Percentiles rank a stretch among this genome's conserved stretches.
phyloP scores from a whole-genome alignment of 2,329 filamentous ascomycete genomes.

The Cercospora zeina region DNA sequence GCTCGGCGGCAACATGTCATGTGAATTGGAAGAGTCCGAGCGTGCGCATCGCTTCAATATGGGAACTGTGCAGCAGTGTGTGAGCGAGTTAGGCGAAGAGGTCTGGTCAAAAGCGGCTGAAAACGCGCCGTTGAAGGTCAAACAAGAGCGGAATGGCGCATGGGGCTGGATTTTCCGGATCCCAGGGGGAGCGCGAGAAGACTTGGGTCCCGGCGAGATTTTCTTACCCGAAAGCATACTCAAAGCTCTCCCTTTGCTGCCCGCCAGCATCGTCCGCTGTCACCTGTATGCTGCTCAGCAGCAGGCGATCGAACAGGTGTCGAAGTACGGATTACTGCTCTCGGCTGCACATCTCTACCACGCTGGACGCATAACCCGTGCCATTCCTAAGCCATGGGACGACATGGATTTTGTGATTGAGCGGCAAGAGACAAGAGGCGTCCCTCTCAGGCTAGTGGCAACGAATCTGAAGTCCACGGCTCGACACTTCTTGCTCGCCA shows the following conservation, averaged over 20 bases:
- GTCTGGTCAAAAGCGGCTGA: neutral
- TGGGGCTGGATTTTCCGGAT: neutral
- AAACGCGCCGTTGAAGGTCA: neutral
- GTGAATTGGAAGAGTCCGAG: neutral
- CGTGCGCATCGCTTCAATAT: neutral
- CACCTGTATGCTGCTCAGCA: neutral
- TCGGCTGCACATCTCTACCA: slow-evolving; percentile 6
- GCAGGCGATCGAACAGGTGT: neutral
- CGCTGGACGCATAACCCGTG: neutral
- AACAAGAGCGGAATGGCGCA: neutral
- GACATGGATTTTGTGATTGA: slow-evolving; percentile 8
- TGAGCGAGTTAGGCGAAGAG: neutral
- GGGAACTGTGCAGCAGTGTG: neutral
- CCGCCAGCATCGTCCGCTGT: neutral
- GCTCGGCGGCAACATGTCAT: neutral
- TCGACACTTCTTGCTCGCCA: neutral
- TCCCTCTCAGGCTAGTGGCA: neutral
- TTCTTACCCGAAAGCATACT: slow-evolving; percentile 5
- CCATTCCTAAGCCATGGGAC: neutral
- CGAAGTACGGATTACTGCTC: neutral
- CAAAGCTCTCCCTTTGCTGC: neutral
- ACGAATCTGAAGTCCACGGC: neutral
- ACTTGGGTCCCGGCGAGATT: neutral
- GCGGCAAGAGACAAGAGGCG: neutral
- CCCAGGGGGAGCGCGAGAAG: neutral